These are phyloP conservation scores for Aquilaria yunnanensis DNA, from an alignment of 345 rosid species.

Conservation along the genomic window DNA sequence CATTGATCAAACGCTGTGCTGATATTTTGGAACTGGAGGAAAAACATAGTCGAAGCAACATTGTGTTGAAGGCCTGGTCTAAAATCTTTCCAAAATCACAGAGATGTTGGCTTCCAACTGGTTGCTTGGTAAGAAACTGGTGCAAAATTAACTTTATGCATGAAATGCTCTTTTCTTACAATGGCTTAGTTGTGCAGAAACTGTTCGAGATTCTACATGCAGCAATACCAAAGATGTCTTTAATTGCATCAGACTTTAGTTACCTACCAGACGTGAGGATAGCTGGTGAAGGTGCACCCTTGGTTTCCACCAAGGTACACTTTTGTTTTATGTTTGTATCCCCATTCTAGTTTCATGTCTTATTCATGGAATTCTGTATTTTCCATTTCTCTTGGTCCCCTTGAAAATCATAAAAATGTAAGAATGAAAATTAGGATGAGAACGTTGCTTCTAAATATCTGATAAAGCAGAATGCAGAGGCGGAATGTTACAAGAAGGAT, in stretches of 20 bases:
- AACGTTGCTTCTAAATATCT: too few species aligned
- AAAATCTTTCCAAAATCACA: constrained; percentile 77
- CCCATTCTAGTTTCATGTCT: not conserved
- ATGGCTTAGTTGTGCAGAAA: constrained; percentile 46
- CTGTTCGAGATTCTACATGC: constrained; percentile 72
- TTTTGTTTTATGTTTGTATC: not conserved
- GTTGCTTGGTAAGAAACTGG: constrained; percentile 68
- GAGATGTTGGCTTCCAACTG: constrained; percentile 97
- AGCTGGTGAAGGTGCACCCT: constrained; percentile 92
- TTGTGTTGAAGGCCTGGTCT: constrained; percentile 49
- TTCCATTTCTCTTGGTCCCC: not conserved
- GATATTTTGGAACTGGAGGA: constrained; percentile 54
- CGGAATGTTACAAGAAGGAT: too few species aligned
- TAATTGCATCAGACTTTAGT: constrained; percentile 91
- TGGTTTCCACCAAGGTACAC: constrained; percentile 86
- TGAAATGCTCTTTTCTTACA: constrained; percentile 2
- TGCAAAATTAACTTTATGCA: not conserved
- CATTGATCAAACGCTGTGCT: constrained; percentile 58
- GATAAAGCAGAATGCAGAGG: too few species aligned
- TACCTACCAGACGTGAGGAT: constrained; percentile 92
- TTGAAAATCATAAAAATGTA: not conserved
- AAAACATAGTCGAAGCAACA: constrained; percentile 22
- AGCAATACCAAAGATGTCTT: constrained; percentile 91
- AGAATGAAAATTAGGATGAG: too few species aligned
- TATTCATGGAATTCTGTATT: not conserved